These are phyloP conservation scores for Powellomyces hirtus DNA, from an alignment of 192 early-diverging fungal species.

Conservation along the genomic window DNA sequence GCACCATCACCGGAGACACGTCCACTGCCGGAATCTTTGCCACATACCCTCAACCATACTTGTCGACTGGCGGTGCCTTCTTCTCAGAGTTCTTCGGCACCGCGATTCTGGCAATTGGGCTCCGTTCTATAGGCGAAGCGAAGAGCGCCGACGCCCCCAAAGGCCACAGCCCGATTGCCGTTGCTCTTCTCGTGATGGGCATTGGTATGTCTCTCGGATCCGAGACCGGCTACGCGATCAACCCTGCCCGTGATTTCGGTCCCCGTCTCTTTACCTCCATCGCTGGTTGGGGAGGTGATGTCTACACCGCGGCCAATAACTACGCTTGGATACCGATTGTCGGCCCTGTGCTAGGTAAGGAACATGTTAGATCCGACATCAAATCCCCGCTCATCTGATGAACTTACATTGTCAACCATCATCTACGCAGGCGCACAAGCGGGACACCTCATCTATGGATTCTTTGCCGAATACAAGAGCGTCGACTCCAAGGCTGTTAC, in stretches of 20 bases:
- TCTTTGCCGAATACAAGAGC: no score
- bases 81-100: slow-evolving; percentile 20
- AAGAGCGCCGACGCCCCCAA: not conserved
- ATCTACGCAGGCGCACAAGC: no score
- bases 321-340: slow-evolving; percentile 34
- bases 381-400: no score
- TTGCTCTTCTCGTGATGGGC: slow-evolving; percentile 4
- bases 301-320: not conserved
- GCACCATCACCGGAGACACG: not conserved
- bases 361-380: no score
- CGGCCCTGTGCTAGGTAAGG: slow-evolving; percentile 28
- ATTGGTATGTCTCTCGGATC: slow-evolving; percentile 29
- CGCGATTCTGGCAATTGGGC: slow-evolving; percentile 9
- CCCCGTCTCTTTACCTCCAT: slow-evolving; percentile 30
- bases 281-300: slow-evolving; percentile 24
- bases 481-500: no score
- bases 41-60: slow-evolving; percentile 18
- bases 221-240: slow-evolving; percentile 32
- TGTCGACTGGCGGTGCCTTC: slow-evolving; percentile 16
- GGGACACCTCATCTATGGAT: no score
- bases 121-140: not conserved
- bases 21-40: slow-evolving; percentile 21
- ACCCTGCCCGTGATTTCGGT: slow-evolving; percentile 39
- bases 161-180: not conserved
- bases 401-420: no score